Evolutionary conservation across 2,329 filamentous ascomycete species (phyloP).

Genomic region (Diplodia scrobiculata): DNA sequence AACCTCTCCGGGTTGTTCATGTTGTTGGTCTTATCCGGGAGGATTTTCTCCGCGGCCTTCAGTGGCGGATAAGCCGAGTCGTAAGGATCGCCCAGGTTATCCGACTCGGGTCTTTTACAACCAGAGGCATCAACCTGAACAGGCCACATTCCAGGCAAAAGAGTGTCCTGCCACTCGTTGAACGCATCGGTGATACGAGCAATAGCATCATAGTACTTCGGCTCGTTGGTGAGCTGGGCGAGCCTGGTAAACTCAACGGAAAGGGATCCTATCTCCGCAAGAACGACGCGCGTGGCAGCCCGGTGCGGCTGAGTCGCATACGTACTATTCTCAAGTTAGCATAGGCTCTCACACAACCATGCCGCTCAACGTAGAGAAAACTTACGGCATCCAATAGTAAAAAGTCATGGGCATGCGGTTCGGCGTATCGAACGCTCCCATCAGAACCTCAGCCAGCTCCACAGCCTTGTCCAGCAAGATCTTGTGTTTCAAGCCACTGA

Average conservation of each 20-base stretch:
- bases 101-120: slow-evolving; percentile 18
- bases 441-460: slow-evolving; percentile 65
- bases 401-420: slow-evolving; percentile 66
- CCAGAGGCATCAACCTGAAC: slow-evolving; percentile 47
- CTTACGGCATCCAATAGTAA: slow-evolving; percentile 57
- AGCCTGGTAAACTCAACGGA: slow-evolving; percentile 54
- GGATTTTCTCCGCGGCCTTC: background rate
- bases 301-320: slow-evolving; percentile 39
- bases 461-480: slow-evolving; percentile 63
- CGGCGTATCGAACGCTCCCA: slow-evolving; percentile 68
- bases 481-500: slow-evolving; percentile 57
- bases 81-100: background rate
- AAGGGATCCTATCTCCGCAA: slow-evolving; percentile 53
- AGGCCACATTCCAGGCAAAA: slow-evolving; percentile 54
- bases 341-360: background rate
- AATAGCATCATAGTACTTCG: slow-evolving; percentile 53
- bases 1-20: slow-evolving; percentile 21
- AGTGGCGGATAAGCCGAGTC: slow-evolving; percentile 6
- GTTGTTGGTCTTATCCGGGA: background rate
- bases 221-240: slow-evolving; percentile 50
- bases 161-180: slow-evolving; percentile 48
- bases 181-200: slow-evolving; percentile 49
- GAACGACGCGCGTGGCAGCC: slow-evolving; percentile 48
- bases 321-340: slow-evolving; percentile 14
- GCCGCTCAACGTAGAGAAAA: slow-evolving; percentile 41